These are phyloP conservation scores for Acrocalymma vagum DNA, from an alignment of 2,329 filamentous ascomycete genomes.

Conservation along the genomic window DNA sequence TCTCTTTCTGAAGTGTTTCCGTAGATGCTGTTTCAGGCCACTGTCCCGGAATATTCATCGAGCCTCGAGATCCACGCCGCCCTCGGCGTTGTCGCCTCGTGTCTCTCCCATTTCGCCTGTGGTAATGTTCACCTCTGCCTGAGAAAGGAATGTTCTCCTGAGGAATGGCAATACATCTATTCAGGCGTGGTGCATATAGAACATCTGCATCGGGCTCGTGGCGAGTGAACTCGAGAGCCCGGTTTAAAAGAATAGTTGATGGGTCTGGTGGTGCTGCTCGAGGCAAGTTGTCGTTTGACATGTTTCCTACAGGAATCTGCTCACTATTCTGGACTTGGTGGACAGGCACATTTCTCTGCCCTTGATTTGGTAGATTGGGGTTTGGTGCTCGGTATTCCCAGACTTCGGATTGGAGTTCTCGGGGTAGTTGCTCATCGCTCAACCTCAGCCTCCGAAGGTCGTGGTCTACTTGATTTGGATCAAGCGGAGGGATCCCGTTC, in stretches of 20 bases:
- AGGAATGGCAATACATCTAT: constrained; percentile 35
- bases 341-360: constrained; percentile 30
- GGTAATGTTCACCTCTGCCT: neutral
- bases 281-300: constrained; percentile 6
- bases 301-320: constrained; percentile 31
- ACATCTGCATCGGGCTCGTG: constrained; percentile 32
- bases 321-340: constrained; percentile 29
- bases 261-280: constrained; percentile 10
- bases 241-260: constrained; percentile 20
- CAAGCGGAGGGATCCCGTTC: constrained; percentile 31
- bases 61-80: constrained; percentile 2
- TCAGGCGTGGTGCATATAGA: constrained; percentile 32
- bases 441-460: constrained; percentile 19
- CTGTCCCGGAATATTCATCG: constrained; percentile 11
- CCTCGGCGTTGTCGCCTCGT: constrained; percentile 5
- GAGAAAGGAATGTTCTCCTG: constrained; percentile 12
- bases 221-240: constrained; percentile 34
- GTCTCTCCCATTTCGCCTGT: constrained; percentile 6
- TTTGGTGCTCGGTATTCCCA: constrained; percentile 33
- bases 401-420: constrained; percentile 31
- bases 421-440: constrained; percentile 7
- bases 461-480: constrained; percentile 35
- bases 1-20: constrained; percentile 5
- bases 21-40: constrained; percentile 17
- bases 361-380: constrained; percentile 29